Evolutionary conservation across 805 yeast species (phyloP), one percentile per base, ranked within the genome.

Genomic region (Suhomyces sp.): DNA sequence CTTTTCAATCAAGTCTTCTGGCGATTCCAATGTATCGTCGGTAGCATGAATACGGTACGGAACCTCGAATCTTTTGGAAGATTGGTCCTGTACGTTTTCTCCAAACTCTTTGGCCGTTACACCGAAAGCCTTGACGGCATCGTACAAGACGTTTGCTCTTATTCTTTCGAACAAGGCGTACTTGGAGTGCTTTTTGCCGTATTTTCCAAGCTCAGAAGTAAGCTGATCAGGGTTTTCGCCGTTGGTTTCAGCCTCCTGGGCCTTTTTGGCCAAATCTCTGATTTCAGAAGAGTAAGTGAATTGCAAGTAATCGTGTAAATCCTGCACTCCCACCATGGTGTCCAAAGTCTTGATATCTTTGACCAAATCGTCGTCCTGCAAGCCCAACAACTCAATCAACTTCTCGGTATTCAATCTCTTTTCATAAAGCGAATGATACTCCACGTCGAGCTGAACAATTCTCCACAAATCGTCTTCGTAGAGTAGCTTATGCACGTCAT

Each of bases 381-480:
- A 65, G n/a, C 73, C 72, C 52, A 90, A 67, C 13, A 80, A 69
- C 20, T 78, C 72, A 45, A 81, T 80, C 50, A 88, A 73, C 49
- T 79, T 80, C 53, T 79, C 79, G 22, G 88, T 83, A 46, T 82
- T 78, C 47, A 78, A 76, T 64, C 86, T 82, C 72, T 90, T 92
- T 55, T 87, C 89, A 52, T 87, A 75, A 27, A 93, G 72, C 15
- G 96, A 85, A 66, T 91, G 97, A 67, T 84, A 94, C 59, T 90
- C 97, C 57, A 91, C 78, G 67, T 93, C 98, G 49, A 91, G 77
- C 56, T 83, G 87, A 12, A 90, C 85, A 57, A 93, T 86, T 63
- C 92, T 81, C 99, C 99, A 94, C 54, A 94, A 74, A 65, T 92
- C 97, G 69, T 89, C 92, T 69, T 87, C 96, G 50, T 76, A 80